phyloP scores from a whole-genome alignment of 2,329 filamentous ascomycete species.

The Ascocoryne sarcoides region DNA sequence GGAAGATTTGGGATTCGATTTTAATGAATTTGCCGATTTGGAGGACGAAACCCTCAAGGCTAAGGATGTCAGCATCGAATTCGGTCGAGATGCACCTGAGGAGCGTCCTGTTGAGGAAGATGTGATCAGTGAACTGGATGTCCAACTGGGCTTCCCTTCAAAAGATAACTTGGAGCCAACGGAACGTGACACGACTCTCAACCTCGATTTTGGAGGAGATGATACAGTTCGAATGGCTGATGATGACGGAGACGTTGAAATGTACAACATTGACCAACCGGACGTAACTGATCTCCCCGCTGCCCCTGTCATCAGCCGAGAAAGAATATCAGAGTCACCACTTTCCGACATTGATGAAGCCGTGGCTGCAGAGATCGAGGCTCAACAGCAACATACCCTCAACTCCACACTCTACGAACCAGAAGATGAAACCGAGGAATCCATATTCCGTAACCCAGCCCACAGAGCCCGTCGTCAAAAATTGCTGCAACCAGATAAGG shows the following conservation, averaged over 20 bases:
- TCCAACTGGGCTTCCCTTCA: constrained; percentile 41
- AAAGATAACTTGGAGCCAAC: constrained; percentile 44
- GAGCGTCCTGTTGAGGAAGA: constrained; percentile 60
- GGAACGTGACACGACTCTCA: constrained; percentile 46
- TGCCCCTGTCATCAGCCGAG: constrained; percentile 41
- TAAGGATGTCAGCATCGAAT: constrained; percentile 64
- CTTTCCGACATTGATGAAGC: constrained; percentile 62
- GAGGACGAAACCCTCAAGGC: constrained; percentile 7
- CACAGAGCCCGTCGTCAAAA: constrained; percentile 74
- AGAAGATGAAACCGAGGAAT: constrained; percentile 43
- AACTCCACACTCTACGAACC: constrained; percentile 51
- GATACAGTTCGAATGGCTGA: constrained; percentile 50
- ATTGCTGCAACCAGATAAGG: constrained; percentile 66
- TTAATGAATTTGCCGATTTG: constrained; percentile 18
- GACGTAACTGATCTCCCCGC: constrained; percentile 38
- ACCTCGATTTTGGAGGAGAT: constrained; percentile 39
- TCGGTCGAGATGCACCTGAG: constrained; percentile 75
- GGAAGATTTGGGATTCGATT: constrained; percentile 55
- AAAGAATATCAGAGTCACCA: constrained; percentile 59
- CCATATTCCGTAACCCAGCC: constrained; percentile 56
- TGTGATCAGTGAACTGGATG: constrained; percentile 53
- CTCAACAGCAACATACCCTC: constrained; percentile 38
- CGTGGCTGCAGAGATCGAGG: constrained; percentile 49
- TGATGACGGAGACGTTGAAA: constrained; percentile 54
- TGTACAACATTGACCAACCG: constrained; percentile 55